Percentiles rank a stretch among this genome's conserved stretches.
phyloP scores from a whole-genome alignment of 2,329 filamentous ascomycete species.

The Didymella arachidicola region DNA sequence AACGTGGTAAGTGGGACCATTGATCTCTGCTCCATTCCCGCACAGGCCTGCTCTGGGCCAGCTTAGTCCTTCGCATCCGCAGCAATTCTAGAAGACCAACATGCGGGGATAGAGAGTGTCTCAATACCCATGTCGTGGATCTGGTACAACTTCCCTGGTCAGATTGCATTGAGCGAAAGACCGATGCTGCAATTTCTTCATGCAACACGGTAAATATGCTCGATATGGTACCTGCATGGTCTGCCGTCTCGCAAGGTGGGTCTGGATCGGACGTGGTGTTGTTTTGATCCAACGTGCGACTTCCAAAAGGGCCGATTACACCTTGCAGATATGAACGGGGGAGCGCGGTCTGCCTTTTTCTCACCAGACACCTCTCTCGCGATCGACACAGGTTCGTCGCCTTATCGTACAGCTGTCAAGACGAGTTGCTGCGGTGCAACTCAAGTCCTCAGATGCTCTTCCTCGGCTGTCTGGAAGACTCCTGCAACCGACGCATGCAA shows the following conservation, averaged over 20 bases:
- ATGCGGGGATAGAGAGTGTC: not conserved
- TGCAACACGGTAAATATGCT: not conserved
- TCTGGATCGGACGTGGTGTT: not conserved
- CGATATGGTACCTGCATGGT: constrained; percentile 1
- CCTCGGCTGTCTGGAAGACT: not conserved
- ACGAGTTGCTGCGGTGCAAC: not conserved
- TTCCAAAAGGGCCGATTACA: not conserved
- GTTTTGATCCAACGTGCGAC: not conserved
- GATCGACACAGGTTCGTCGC: not conserved
- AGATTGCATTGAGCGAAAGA: constrained; percentile 1
- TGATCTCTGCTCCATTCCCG: not conserved
- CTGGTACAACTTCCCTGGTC: constrained; percentile 3
- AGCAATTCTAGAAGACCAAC: not conserved
- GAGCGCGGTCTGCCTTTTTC: not conserved
- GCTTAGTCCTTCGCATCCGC: not conserved
- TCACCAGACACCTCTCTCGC: not conserved
- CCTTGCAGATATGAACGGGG: not conserved
- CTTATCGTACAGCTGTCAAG: not conserved
- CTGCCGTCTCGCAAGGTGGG: not conserved
- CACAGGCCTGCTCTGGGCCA: constrained; percentile 2
- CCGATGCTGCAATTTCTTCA: not conserved
- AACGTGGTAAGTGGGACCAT: constrained; percentile 4
- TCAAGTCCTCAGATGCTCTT: not conserved
- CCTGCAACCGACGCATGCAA: constrained; percentile 4
- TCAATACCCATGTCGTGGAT: not conserved